A percentile compares a stretch with the other conserved stretches of the same genome.
Evolutionary conservation across 164 flowering plant species (phyloP).

Genomic region (Vitis riparia): DNA sequence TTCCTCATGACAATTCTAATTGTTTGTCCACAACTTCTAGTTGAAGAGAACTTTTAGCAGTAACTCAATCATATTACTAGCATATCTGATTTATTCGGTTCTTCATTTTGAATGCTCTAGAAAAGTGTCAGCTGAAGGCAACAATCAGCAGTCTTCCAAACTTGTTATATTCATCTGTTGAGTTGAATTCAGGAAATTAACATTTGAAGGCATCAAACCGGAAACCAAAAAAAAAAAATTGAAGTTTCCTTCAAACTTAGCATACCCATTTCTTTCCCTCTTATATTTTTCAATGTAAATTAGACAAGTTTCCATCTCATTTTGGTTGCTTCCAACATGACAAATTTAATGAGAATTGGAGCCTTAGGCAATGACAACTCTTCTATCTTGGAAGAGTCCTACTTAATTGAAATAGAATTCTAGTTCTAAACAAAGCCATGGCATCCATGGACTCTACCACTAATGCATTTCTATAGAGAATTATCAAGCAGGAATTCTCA

Average conservation of each 20-base stretch:
- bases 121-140: conserved; percentile 72
- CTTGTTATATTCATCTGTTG: conserved; percentile 63
- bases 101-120: conserved; percentile 54
- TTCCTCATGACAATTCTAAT: too few species aligned
- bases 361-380: conserved; percentile 80
- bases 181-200: conserved; percentile 10
- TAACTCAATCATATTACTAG: too few species aligned
- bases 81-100: neutral
- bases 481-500: conserved; percentile 69
- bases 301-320: neutral
- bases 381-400: conserved; percentile 85
- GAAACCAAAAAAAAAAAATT: too few species aligned
- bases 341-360: conserved; percentile 78
- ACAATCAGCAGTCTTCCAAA: conserved; percentile 59
- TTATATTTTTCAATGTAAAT: too few species aligned
- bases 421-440: conserved; percentile 88
- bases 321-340: conserved; percentile 38
- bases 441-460: conserved; percentile 88
- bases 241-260: too few species aligned
- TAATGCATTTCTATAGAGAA: conserved; percentile 64
- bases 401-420: conserved; percentile 61
- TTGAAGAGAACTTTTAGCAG: neutral
- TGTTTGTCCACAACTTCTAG: neutral
- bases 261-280: too few species aligned
- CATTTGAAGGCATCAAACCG: too few species aligned